Conservation (phyloP, 371 early-diverging fungal species). For the Mortierella sp. region DNA sequence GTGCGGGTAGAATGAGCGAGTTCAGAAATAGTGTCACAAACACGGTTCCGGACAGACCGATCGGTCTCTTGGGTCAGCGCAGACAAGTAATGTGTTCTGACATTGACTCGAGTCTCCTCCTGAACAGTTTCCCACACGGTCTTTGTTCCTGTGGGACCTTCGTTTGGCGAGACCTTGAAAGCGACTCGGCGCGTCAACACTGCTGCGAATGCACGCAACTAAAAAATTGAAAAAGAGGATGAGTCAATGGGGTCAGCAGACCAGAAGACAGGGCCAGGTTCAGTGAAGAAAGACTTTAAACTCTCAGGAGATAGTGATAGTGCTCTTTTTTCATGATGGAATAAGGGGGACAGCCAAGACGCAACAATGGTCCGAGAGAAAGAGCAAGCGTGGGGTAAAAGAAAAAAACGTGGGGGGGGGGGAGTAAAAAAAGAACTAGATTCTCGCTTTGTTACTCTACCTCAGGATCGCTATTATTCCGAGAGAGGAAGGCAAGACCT, state of each 20-base stretch:
- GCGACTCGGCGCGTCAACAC: slow-evolving; percentile 92
- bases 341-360: background rate
- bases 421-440: background rate
- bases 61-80: slow-evolving; percentile 82
- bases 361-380: background rate
- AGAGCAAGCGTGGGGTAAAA: background rate
- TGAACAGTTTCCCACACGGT: slow-evolving; percentile 80
- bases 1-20: slow-evolving; percentile 74
- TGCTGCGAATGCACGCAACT: slow-evolving; percentile 90
- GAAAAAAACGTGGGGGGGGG: background rate
- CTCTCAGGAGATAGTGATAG: background rate
- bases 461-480: slow-evolving; percentile 65
- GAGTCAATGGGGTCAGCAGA: background rate
- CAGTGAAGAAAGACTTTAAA: background rate
- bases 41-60: slow-evolving; percentile 82
- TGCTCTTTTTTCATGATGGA: background rate
- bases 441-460: slow-evolving; percentile 45
- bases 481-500: slow-evolving; percentile 74
- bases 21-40: slow-evolving; percentile 93
- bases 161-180: slow-evolving; percentile 69
- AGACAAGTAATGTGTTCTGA: slow-evolving; percentile 78
- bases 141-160: slow-evolving; percentile 53
- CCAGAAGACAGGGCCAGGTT: background rate
- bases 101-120: slow-evolving; percentile 70
- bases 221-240: background rate